phyloP scores from a whole-genome alignment of 768 basidiomycete genomes.

The Serpula lacrymans region DNA sequence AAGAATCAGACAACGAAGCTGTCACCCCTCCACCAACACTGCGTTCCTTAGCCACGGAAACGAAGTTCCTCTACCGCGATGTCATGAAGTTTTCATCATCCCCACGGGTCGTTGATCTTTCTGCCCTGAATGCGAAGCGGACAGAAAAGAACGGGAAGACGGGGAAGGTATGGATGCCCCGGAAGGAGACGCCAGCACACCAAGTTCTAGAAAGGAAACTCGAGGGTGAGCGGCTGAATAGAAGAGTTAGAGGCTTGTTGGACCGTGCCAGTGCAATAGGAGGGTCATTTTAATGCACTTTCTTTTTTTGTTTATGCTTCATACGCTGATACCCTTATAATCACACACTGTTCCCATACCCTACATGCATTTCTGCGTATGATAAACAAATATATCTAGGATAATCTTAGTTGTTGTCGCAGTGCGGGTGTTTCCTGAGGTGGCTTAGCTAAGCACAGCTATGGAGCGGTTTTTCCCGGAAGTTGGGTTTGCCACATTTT shows the following conservation, averaged over 20 bases:
- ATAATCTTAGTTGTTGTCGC: too few relatives aligned
- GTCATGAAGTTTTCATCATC: slow-evolving; percentile 83
- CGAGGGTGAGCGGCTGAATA: slow-evolving; percentile 70
- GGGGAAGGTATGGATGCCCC: slow-evolving; percentile 71
- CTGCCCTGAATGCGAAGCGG: slow-evolving; percentile 51
- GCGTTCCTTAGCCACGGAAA: slow-evolving; percentile 73
- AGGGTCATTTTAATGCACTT: slow-evolving; percentile 6
- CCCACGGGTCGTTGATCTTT: slow-evolving; percentile 84
- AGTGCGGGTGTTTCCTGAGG: too few relatives aligned
- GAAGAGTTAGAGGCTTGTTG: slow-evolving; percentile 66
- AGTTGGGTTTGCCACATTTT: slow-evolving; percentile 11
- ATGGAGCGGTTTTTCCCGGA: too few relatives aligned
- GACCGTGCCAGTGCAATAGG: slow-evolving; percentile 56
- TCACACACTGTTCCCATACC: too few relatives aligned
- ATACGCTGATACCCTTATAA: too few relatives aligned
- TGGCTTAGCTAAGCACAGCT: too few relatives aligned
- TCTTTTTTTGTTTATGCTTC: not conserved
- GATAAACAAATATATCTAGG: too few relatives aligned
- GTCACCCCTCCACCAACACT: slow-evolving; percentile 47
- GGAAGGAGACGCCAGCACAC: slow-evolving; percentile 76
- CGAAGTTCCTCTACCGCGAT: slow-evolving; percentile 84
- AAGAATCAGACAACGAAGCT: slow-evolving; percentile 54
- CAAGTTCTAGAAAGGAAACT: slow-evolving; percentile 75
- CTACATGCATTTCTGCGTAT: too few relatives aligned
- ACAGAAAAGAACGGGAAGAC: slow-evolving; percentile 40